Evolutionary conservation across 1,139 yeast genomes (phyloP), one percentile per base, ranked within the genome.

Genomic region (Blastobotrys apis): DNA sequence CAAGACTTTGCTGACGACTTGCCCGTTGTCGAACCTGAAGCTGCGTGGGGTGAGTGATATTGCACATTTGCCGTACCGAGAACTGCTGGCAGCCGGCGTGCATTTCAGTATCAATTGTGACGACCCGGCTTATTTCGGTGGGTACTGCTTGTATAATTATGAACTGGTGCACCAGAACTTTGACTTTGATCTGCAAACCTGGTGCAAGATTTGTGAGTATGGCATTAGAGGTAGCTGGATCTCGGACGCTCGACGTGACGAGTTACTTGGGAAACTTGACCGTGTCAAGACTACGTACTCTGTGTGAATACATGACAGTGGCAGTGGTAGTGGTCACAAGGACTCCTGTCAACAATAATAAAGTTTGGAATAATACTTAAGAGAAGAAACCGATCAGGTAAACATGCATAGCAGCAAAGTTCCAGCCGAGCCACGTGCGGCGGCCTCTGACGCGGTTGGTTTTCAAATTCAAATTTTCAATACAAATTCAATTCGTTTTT

Each of bases 71-170:
- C 94, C 94, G 39, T 71, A 84, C 50, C 68, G 69, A 33, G 64
- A 68, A 52, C 77, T 81, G 52, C 63, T 84, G 40, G 82, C 81
- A 5, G 68, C 69, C 33, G 72, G 75, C 48, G 81, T 84, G n/a
- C 81, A 84, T 26, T 82, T 84, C 61, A 80, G 87, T 35, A 71
- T 84, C 58, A 84, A 84, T 62, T 81, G 88, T 1, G 94, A 84
- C 61, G 94, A 84, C 62, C 94, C 94, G 27, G 92, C 94, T 2
- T 84, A 84, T 63, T 84, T 84, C 58, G 94, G 92, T 40, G 92
- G 88, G 9, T 84, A 84, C 64, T 79, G 84, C 49, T 66, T 84
- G 53, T 92, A 84, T 56, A 84, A 84, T 62, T 84, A 83, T 63
- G 58, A 74, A 25, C 75, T 74, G 32, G 84, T 84, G 22, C 84